Evolutionary conservation across 2,329 filamentous ascomycete species (phyloP), one percentile per base, ranked within the genome.

Genomic region (Biscogniauxia marginata): DNA sequence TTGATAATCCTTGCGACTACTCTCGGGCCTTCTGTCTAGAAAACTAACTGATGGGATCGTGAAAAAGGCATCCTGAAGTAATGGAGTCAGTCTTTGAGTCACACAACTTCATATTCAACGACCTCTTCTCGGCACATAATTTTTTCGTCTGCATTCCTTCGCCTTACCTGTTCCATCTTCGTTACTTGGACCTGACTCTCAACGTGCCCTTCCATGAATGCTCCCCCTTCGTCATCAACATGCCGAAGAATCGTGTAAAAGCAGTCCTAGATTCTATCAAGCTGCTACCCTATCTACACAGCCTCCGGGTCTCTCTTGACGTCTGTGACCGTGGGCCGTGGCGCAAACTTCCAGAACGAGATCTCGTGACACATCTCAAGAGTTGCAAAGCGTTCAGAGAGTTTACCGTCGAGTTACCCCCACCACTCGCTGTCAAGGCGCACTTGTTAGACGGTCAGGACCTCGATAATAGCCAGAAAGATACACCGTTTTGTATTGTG

Each of bases 61-160:
- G 4, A 56, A n/a, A n/a, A n/a, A 71, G 70, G 65, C 67, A 70
- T 52, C 68, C 67, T 19, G 70, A 71, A 58, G 64, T 69, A 8
- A 51, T 70, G 21, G 62, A 65, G 20, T 70, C 70, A 3, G 69
- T 71, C 19, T 60, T 71, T 18, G 67, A 71, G 51, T 65, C 57
- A 3, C 67, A 71, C 49, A 65, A 63, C 22, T 63, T 71, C 39
- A 52, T 69, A 20, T 67, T 70, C 56, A 70, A 68, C 59, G 66
- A 69, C 21, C 34, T 70, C 16, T 64, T 63, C 56, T 63, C 68
- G 3, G 65, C 65, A 2, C 60, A 70, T 19, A 61, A 62, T 23
- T 70, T 71, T 53, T 63, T 71, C 50, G 63, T 65, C 34, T 59
- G 60, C 21, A 54, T 55, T 11, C 61, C 62, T n/a, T 64, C 67